Percentiles rank a stretch among this genome's conserved stretches.
Evolutionary conservation across 129 eudicot species (phyloP).

Genomic region (Apium graveolens): DNA sequence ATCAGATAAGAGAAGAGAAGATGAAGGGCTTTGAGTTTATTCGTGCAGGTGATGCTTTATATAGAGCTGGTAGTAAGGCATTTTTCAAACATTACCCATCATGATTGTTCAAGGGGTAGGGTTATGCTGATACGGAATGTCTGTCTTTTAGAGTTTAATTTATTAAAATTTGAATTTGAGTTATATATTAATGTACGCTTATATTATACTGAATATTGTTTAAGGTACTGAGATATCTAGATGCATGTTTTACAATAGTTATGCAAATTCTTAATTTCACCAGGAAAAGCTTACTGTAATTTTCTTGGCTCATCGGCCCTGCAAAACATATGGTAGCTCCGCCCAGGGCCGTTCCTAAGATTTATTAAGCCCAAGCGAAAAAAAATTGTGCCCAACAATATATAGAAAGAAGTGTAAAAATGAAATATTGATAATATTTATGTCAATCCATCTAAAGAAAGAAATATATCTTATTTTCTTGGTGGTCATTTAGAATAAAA

Average conservation of each 20-base stretch:
- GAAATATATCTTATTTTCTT: too few relatives aligned
- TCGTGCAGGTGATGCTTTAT: background rate
- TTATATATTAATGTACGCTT: background rate
- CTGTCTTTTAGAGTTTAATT: conserved; percentile 10
- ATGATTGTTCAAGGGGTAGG: conserved; percentile 32
- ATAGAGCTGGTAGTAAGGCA: background rate
- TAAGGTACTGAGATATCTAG: background rate
- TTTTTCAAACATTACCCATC: conserved; percentile 22
- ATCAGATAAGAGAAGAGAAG: background rate
- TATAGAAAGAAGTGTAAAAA: too few relatives aligned
- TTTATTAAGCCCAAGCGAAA: too few relatives aligned
- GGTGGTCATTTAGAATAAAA: too few relatives aligned
- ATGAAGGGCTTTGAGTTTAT: too few relatives aligned
- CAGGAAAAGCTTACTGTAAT: background rate
- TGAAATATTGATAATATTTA: too few relatives aligned
- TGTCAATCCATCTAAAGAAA: too few relatives aligned
- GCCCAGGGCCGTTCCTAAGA: too few relatives aligned
- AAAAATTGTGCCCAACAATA: too few relatives aligned
- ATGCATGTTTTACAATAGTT: background rate
- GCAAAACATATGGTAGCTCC: background rate
- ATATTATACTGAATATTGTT: background rate
- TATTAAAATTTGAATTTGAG: background rate
- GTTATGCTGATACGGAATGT: background rate
- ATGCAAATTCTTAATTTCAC: background rate
- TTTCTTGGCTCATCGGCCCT: background rate